Percentiles rank a stretch among this genome's conserved stretches.
phyloP scores from a whole-genome alignment of 2,329 filamentous ascomycete species.

The Pyricularia sp. region DNA sequence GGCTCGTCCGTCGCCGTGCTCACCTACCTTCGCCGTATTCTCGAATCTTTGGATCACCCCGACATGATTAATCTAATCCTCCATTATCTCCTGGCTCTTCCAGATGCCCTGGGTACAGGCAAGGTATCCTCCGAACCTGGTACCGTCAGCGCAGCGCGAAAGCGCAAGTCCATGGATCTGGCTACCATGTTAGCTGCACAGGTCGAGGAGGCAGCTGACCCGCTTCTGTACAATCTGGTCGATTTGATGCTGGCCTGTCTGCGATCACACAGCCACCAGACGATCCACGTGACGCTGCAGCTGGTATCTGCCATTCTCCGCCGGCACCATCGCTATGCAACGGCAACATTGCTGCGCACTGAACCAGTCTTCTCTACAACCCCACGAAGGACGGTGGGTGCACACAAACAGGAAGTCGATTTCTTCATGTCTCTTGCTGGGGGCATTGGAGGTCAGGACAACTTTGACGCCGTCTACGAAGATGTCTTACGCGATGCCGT shows the following conservation, averaged over 20 bases:
- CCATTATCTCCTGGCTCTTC: conserved; percentile 77
- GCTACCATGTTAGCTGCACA: conserved; percentile 66
- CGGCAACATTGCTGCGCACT: conserved; percentile 61
- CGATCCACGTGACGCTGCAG: conserved; percentile 77
- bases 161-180: conserved; percentile 80
- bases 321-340: conserved; percentile 77
- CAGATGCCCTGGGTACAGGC: conserved; percentile 27
- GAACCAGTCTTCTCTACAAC: conserved; percentile 37
- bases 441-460: conserved; percentile 53
- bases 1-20: conserved; percentile 93
- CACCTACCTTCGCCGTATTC: conserved; percentile 80
- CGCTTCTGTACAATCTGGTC: conserved; percentile 81
- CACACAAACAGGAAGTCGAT: conserved; percentile 62
- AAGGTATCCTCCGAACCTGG: conserved; percentile 23
- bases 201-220: conserved; percentile 60
- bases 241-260: conserved; percentile 82
- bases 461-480: conserved; percentile 62
- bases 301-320: conserved; percentile 75
- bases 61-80: conserved; percentile 91
- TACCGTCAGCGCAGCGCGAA: conserved; percentile 54
- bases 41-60: conserved; percentile 83
- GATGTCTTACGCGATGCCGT: conserved; percentile 59
- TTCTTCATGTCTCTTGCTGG: conserved; percentile 56
- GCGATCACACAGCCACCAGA: conserved; percentile 73
- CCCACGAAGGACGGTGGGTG: conserved; percentile 54